Base-by-base conservation (phyloP, 805 yeast species). In the Candida ovalis region DNA sequence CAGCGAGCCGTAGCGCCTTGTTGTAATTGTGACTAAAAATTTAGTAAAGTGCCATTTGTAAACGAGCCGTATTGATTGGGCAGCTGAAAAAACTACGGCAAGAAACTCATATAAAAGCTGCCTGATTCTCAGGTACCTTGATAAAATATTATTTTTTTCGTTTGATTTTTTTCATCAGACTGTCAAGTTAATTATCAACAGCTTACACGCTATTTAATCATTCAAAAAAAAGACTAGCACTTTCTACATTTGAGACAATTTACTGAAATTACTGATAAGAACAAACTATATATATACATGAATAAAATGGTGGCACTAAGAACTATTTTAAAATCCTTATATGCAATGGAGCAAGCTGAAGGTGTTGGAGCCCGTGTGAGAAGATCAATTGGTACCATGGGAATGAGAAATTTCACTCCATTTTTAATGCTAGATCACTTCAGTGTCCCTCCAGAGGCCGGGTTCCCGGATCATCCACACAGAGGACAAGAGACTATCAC, bases 291-390 rank as follows among this genome's bases (percentile, higher is more conserved):
- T 9, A 30, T 21, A n/a, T 41, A 13, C 18, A 33, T 43, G 40
- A 33, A 43, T 27, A 49, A 44, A n/a, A 63, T 61, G 67, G 62
- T 58, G n/a, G 49, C 62, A n/a, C 45, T 60, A 8, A 75, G 87
- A 69, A 64, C 78, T 1, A 72, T 82, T 42, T 63, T 75, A 21
- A 79, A 78, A 58, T 66, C 71, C 28, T 71, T 81, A 56, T 59
- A 73, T 40, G 90, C 92, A 27, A 60, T 76, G 37, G 88, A 87
- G 58, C 89, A 84, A 60, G 74, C 84, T 18, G 96, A 88, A 68
- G 96, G 96, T 54, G 90, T 76, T 27, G 96, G 96, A n/a, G 96
- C 96, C 25, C 69, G 76, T 27, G 96, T 88, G 22, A 77, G 96
- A 63, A 74, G 96, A 58, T 81, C 94, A 4, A 81, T 88, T 49